Base-by-base conservation (phyloP, 805 yeast genomes). In the Myxozyma monticola region DNA sequence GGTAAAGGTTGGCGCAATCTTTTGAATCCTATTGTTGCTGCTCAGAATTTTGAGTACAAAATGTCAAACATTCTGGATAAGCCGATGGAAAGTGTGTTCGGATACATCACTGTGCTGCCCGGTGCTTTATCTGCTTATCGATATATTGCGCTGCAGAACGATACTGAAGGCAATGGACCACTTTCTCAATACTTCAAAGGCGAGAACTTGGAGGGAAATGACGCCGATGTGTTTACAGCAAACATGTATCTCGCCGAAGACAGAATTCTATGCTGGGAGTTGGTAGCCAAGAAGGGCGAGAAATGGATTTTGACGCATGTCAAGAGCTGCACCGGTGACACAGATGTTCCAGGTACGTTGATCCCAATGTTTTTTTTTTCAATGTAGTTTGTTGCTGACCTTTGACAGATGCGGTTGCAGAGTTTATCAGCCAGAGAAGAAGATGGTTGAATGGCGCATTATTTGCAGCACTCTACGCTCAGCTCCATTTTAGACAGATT, bases 191-290 rank as follows among this genome's bases (percentile, higher is more conserved):
- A 91, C 66, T 84, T 93, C 69, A 87, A 88, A 68, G 98, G 98
- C 59, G 97, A 91, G 68, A 84, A 83, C 50, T 74, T 90, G 57
- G 84, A 80, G 52, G 84, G 83, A 50, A 73, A 74, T 26, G 79
- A 81, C 37, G 79, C 82, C 29, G 95, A 96, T 37, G 82, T 91
- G 45, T 93, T 91, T 74, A 87, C 91, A 33, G 85, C 96, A 2
- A 91, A 91, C 67, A 91, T 93, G 98, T 93, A 90, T 68, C 76
- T 91, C 48, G 99, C 99, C 5, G 98, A 91, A 70, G 99, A 93
- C 70, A 80, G 98, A 69, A 88, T 91, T 48, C 73, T 91, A 60
- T 93, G 98, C 76, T 91, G 88, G 72, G 98, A 91, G 69, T 75
- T 91, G 44, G 95, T 91, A n/a, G 93, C 96, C 1, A 91, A 91